A percentile compares a stretch with the other conserved stretches of the same genome.
Evolutionary conservation across 208 protist genomes (phyloP).

Genomic region (Crithidia fasciculata): DNA sequence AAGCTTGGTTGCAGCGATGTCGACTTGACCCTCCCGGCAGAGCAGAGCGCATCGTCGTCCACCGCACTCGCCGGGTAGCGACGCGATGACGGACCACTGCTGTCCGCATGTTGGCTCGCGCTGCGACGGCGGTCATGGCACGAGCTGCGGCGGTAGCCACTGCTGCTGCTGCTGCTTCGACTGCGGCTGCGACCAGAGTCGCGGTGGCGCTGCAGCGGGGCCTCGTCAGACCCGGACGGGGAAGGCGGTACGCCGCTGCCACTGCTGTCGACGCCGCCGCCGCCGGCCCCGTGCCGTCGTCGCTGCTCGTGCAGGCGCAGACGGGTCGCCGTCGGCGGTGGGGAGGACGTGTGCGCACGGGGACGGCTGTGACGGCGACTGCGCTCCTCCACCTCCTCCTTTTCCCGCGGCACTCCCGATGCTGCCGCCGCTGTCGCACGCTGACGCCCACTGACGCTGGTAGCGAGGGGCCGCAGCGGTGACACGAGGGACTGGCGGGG

Average conservation of each 20-base stretch:
- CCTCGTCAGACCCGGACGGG: too few relatives aligned
- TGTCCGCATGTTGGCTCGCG: too few relatives aligned
- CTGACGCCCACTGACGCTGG: background rate
- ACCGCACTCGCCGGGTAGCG: too few relatives aligned
- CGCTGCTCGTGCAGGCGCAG: background rate
- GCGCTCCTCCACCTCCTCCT: background rate
- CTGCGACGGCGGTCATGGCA: too few relatives aligned
- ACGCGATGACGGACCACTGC: too few relatives aligned
- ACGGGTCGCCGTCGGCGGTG: background rate
- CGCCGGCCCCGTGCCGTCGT: background rate
- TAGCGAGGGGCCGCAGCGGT: background rate
- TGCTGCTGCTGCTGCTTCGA: background rate
- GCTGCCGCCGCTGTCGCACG: background rate
- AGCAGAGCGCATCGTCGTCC: background rate
- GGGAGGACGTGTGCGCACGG: constrained; percentile 1
- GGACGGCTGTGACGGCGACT: background rate
- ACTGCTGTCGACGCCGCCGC: background rate
- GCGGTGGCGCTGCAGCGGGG: too few relatives aligned
- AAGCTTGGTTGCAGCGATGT: constrained; percentile 3
- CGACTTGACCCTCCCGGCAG: background rate
- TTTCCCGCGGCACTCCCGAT: background rate
- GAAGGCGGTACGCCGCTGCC: background rate
- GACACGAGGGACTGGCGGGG: constrained; percentile 6
- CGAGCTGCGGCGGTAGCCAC: background rate
- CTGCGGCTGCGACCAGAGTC: background rate